Evolutionary conservation across 371 early-diverging fungal species (phyloP).

Genomic region (Mucor saturninus): DNA sequence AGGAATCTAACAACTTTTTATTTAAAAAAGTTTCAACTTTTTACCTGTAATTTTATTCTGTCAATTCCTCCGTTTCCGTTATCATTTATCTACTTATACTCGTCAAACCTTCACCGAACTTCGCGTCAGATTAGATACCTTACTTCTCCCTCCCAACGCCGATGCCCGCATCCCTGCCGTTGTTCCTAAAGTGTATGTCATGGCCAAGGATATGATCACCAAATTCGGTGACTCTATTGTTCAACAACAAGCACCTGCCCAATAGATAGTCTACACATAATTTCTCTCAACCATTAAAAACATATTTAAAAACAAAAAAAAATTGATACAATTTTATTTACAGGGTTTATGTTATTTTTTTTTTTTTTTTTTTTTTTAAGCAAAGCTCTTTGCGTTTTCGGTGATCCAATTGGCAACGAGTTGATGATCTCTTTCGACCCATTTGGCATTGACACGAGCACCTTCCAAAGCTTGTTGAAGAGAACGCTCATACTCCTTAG

Average conservation of each 20-base stretch:
- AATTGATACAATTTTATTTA: background rate
- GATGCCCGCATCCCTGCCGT: constrained; percentile 64
- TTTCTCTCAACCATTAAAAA: too few relatives aligned
- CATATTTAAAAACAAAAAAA: background rate
- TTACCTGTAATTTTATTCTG: constrained; percentile 79
- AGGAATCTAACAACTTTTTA: background rate
- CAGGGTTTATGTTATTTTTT: too few relatives aligned
- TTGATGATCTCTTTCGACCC: constrained; percentile 78
- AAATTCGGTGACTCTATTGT: constrained; percentile 64
- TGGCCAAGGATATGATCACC: constrained; percentile 54
- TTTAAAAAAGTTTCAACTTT: constrained; percentile 58
- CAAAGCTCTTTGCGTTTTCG: constrained; percentile 31
- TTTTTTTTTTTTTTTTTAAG: constrained; percentile 10
- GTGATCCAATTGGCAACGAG: constrained; percentile 75
- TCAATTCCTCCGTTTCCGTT: constrained; percentile 89
- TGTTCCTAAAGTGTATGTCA: constrained; percentile 60
- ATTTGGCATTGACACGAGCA: constrained; percentile 76
- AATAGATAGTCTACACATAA: constrained; percentile 3
- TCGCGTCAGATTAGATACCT: constrained; percentile 55
- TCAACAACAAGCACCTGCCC: constrained; percentile 42
- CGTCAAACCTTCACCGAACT: constrained; percentile 66
- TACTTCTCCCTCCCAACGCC: constrained; percentile 59
- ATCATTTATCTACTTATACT: constrained; percentile 73
- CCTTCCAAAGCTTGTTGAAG: constrained; percentile 87
- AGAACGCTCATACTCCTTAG: constrained; percentile 72